Base-by-base conservation (phyloP, 306 rosid species). In the Corylus heterophylla region DNA sequence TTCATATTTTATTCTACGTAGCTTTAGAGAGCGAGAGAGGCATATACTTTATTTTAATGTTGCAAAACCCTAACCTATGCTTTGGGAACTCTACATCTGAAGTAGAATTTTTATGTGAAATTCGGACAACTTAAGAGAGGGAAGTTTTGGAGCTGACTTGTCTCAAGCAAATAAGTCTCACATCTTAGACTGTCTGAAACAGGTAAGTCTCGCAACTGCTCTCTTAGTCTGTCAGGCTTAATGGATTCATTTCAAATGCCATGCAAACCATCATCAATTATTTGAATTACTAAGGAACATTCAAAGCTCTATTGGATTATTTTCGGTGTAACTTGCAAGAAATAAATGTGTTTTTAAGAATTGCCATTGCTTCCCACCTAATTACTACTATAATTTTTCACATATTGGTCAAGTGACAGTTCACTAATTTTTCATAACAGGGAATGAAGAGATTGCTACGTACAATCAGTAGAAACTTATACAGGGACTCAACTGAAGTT, bases 1-100 rank as follows among this genome's bases (percentile, higher is more conserved):
- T 80, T 22, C 75, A 79, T 22, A 39, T 63, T 85, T 66, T 73
- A 71, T 61, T 79, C 55, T 62, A 64, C 17, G 79, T 78, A 71
- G 81, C 63, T 3, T 5, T 35, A 48, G 51, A 49, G 52, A 11
- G 14, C 0, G 3, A 49, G 52, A 49, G 52, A 1, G 14, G 52
- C 52, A 14, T 49, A 12, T 48, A 2, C 51, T 48, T 8, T 2
- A 8, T 48, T 48, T 48, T 48, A 6, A 48, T 9, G 13, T 1
- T 48, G 51, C 51, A 48, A 11, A 8, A 39, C 44, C 13, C 51
- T 8, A 39, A 4, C 51, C 51, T 8, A 6, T 48, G 51, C 51
- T 48, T 39, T 39, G 44, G 44, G 6, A 39, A 39, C 44, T 39
- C 0, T 0, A 0, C 4, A 39, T 39, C 44, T 4, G 44, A 31